Base-by-base conservation (phyloP, 139 green algal species). In the Ettlia oleoabundans region DNA sequence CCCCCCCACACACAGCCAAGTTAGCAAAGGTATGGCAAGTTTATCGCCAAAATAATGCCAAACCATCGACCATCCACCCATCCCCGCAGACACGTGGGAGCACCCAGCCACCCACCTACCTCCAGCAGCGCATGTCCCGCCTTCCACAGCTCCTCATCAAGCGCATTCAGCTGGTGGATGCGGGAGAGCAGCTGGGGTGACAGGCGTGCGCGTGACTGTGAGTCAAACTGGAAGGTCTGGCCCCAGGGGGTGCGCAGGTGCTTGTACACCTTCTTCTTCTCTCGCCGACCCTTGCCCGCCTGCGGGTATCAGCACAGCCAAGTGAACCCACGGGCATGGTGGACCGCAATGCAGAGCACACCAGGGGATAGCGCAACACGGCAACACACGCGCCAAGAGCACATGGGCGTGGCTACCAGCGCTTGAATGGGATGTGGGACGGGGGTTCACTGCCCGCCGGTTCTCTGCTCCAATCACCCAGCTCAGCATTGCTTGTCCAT, bases 121-220 rank as follows among this genome's bases (percentile, higher is more conserved):
- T 72, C 42, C 30, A 89, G 75, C 40, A 91, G 82, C 30, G 32
- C 52, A 37, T 80, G 32, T 26, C 84, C 88, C 41, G 71, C 53
- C 71, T 82, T 58, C 47, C 72, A 88, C 24, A 92, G 80, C 28
- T 76, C 61, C 4, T 64, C 35, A 42, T 92, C 88, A 76, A 81
- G 28, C 0, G 10, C 18, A 52, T 92, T 92, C 58, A 87, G 42
- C 40, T 83, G 40, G 72, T 63, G 61, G 24, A 88, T 89, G 47
- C 85, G 67, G 4, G 69, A 37, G 41, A 80, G 40, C n/a, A 84
- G 21, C 3, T 61, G 33, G 4, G 33, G 42, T 4, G 40, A 5
- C n/a, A 88, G 51, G 35, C 26, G 70, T 0, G 8, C 15, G 32
- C 84, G 51, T 10, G 53, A 22, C 28, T 72, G 43, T 10, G 41